A percentile compares a stretch with the other conserved stretches of the same genome.
These are phyloP conservation scores for Diaporthe citrichinensis DNA, from an alignment of 2,329 filamentous ascomycete species.

Conservation along the genomic window DNA sequence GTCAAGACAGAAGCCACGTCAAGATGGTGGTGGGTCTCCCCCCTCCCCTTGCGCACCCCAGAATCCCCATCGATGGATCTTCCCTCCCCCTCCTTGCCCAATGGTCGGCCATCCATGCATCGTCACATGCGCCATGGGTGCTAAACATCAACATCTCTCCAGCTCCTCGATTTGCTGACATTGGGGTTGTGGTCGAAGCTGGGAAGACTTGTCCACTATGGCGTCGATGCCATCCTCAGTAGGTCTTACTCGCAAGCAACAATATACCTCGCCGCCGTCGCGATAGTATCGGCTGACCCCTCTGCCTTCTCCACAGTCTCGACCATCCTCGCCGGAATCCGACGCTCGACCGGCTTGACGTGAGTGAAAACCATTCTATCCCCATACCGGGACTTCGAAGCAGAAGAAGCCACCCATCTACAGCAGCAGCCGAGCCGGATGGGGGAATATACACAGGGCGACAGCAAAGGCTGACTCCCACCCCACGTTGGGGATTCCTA, in stretches of 20 bases:
- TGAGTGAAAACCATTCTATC: conserved; percentile 69
- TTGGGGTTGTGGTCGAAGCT: conserved; percentile 83
- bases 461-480: conserved; percentile 57
- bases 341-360: conserved; percentile 97
- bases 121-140: conserved; percentile 48
- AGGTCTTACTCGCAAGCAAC: conserved; percentile 55
- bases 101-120: conserved; percentile 38
- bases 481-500: conserved; percentile 60
- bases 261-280: neutral
- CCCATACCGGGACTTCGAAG: conserved; percentile 4
- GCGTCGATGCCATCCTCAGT: conserved; percentile 95
- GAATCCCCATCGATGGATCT: conserved; percentile 31
- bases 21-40: conserved; percentile 49
- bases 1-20: conserved; percentile 35
- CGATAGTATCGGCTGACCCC: neutral
- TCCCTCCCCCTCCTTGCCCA: conserved; percentile 37
- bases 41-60: conserved; percentile 16
- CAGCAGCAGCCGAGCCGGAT: neutral
- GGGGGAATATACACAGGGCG: neutral
- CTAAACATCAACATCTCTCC: conserved; percentile 56
- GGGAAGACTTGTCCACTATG: conserved; percentile 93
- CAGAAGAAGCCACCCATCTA: neutral
- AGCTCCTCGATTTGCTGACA: conserved; percentile 78
- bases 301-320: conserved; percentile 75
- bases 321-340: conserved; percentile 95